phyloP scores from a whole-genome alignment of 2,329 filamentous ascomycete species.

The Geosmithia flava region DNA sequence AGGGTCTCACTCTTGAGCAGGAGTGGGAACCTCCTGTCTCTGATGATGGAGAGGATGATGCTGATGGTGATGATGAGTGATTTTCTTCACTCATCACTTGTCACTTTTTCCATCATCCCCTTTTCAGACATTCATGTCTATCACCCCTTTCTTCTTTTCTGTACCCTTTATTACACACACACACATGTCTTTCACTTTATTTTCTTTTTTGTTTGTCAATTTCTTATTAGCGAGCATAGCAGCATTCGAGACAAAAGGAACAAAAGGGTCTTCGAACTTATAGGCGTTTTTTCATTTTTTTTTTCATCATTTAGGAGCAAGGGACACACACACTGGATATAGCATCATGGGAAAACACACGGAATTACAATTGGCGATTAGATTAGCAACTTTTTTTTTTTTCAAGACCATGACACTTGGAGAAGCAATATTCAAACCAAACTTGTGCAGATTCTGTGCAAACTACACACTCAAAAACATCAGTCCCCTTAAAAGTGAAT shows the following conservation, averaged over 20 bases:
- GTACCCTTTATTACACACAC: no score
- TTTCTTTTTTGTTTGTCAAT: not conserved
- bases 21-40: constrained; percentile 61
- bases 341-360: no score
- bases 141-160: no score
- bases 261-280: not conserved
- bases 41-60: constrained; percentile 43
- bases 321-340: no score
- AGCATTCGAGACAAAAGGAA: not conserved
- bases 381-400: no score
- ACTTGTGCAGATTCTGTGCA: no score
- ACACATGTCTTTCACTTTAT: not conserved
- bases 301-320: not conserved
- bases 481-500: no score
- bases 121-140: not conserved
- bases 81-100: not conserved
- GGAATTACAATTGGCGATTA: no score
- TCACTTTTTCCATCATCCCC: not conserved
- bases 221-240: not conserved
- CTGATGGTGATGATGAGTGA: constrained; percentile 23
- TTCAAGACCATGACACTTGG: no score
- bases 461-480: no score
- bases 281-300: not conserved
- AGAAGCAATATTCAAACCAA: no score
- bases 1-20: constrained; percentile 71